Evolutionary conservation across 2,329 filamentous ascomycete species (phyloP).

Genomic region (Plenodomus tracheiphilus): DNA sequence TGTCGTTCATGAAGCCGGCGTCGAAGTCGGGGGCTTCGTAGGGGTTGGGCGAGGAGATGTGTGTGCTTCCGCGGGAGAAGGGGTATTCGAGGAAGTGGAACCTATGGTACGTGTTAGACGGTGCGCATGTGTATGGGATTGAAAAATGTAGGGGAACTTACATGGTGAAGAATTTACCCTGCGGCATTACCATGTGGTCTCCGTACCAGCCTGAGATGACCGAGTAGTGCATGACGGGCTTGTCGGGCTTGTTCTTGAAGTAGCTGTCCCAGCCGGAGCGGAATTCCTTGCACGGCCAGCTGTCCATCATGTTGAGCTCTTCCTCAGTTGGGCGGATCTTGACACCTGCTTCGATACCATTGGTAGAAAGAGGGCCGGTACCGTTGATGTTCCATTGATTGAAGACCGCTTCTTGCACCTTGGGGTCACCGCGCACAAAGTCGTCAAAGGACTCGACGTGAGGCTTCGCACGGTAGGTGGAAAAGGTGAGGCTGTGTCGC

Average conservation of each 20-base stretch:
- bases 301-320: constrained; percentile 69
- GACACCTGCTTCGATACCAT: constrained; percentile 78
- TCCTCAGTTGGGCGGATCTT: constrained; percentile 73
- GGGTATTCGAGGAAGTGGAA: constrained; percentile 18
- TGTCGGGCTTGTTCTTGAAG: constrained; percentile 83
- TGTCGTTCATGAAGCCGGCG: constrained; percentile 82
- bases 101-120: neutral
- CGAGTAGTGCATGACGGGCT: constrained; percentile 83
- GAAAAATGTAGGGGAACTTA: neutral
- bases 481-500: constrained; percentile 60
- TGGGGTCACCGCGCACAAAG: constrained; percentile 73
- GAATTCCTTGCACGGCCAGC: constrained; percentile 76
- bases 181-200: constrained; percentile 63
- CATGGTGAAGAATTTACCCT: constrained; percentile 82
- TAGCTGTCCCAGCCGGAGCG: constrained; percentile 76
- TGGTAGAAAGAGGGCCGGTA: constrained; percentile 75
- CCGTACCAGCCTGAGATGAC: constrained; percentile 64
- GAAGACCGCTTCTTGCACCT: constrained; percentile 72
- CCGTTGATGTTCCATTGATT: constrained; percentile 80
- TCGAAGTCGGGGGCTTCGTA: constrained; percentile 79
- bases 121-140: neutral
- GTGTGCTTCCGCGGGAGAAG: constrained; percentile 58
- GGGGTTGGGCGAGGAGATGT: constrained; percentile 71
- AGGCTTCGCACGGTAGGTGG: constrained; percentile 72
- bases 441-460: constrained; percentile 79